Evolutionary conservation across 2,329 filamentous ascomycete genomes (phyloP).

Genomic region (Aspergillus intermedius): DNA sequence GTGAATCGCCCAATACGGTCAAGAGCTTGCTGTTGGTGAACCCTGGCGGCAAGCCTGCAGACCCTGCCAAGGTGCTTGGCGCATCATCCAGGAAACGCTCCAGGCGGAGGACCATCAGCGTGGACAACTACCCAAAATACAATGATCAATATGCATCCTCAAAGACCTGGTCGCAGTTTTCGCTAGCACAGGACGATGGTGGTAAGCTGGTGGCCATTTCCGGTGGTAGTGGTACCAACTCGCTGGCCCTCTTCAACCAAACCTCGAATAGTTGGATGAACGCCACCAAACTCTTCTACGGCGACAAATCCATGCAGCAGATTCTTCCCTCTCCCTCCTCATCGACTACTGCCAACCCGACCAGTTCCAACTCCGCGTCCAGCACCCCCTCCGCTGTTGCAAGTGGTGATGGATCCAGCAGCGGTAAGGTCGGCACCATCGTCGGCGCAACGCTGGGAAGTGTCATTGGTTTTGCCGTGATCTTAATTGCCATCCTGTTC

Average conservation of each 20-base stretch:
- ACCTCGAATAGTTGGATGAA: slow-evolving; percentile 73
- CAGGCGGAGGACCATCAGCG: slow-evolving; percentile 48
- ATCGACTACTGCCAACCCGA: slow-evolving; percentile 24
- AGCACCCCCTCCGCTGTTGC: slow-evolving; percentile 27
- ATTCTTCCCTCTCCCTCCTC: slow-evolving; percentile 21
- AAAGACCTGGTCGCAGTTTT: slow-evolving; percentile 59
- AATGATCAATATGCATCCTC: slow-evolving; percentile 67
- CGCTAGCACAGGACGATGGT: slow-evolving; percentile 59
- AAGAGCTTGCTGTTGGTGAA: slow-evolving; percentile 62
- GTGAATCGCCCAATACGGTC: slow-evolving; percentile 66
- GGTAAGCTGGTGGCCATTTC: slow-evolving; percentile 65
- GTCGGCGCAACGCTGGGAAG: slow-evolving; percentile 76
- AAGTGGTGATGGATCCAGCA: slow-evolving; percentile 23
- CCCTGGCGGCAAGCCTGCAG: slow-evolving; percentile 48
- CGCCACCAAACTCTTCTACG: slow-evolving; percentile 56
- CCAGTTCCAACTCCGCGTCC: slow-evolving; percentile 24
- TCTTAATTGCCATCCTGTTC: slow-evolving; percentile 68
- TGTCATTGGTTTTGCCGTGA: slow-evolving; percentile 64
- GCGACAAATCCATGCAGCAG: slow-evolving; percentile 37
- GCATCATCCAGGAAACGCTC: slow-evolving; percentile 31
- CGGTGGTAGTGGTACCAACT: slow-evolving; percentile 63
- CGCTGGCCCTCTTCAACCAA: slow-evolving; percentile 71
- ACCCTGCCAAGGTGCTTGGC: slow-evolving; percentile 45
- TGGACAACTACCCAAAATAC: slow-evolving; percentile 68
- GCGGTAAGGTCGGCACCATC: slow-evolving; percentile 47